Evolutionary conservation across 257 asterid genomes (phyloP), one percentile per base, ranked within the genome.

Genomic region (Solanum ahanhuiri): DNA sequence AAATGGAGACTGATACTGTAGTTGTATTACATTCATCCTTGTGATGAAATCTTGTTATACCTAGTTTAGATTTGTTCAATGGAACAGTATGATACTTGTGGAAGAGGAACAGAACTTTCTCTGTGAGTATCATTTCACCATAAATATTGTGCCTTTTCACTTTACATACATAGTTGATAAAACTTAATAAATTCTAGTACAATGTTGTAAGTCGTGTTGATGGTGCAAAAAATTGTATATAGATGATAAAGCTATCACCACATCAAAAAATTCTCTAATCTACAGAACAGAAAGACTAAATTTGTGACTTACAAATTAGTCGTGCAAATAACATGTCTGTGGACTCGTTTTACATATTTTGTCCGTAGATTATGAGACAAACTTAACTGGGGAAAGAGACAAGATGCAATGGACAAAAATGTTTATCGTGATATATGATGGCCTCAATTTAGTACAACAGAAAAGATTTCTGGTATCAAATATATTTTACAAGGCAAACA

Each of bases 1-100:
- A 22, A 69, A 83, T 35, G 93, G 91, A 43, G 92, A 93, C 41
- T 90, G 90, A 92, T 77, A 54, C 63, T n/a, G 15, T 45, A 18
- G 57, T 48, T 83, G 75, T 82, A 64, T 51, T 6, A 20, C 54
- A 66, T 15, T 51, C 30, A 57, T 71, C 67, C 11, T 45, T 28
- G 45, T 51, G 48, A 43, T 4, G 23, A 28, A 17, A 35, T 57
- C 54, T 15, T 37, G 66, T 60, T 28, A 83, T 83, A 25, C 30
- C 77, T 57, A n/a, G 12, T 12, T 8, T 15, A 37, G 81, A 15
- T 22, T 58, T 58, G 28, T 12, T 63, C 43, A 12, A 71, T 4
- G 85, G 45, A 30, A 30, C 67, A 17, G 15, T 48, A 28, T 81
- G 84, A 48, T 48, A 81, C 67, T 81, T 30, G 84, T 48, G 15